Evolutionary conservation across 2,329 filamentous ascomycete species (phyloP).

Genomic region (Pseudocercospora fijiensis): DNA sequence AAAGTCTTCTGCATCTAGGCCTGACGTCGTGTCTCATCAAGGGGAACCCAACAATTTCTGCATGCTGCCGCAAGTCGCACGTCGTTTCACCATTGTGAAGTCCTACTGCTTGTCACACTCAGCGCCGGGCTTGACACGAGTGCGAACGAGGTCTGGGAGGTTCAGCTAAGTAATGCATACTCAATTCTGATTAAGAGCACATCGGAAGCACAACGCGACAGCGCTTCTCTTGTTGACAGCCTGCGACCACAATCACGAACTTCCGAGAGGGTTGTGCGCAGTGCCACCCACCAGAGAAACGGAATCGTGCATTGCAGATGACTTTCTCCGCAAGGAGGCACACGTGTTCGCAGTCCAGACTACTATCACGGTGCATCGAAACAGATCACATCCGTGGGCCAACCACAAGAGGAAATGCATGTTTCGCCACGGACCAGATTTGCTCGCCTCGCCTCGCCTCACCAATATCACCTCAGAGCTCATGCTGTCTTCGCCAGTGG

Average conservation of each 20-base stretch:
- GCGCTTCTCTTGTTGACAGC: neutral
- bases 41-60: no score
- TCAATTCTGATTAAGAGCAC: no score
- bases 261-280: neutral
- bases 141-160: neutral
- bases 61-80: neutral
- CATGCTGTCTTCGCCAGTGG: neutral
- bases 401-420: neutral
- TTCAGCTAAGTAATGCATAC: no score
- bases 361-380: neutral
- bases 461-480: neutral
- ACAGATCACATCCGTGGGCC: neutral
- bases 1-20: conserved; percentile 4
- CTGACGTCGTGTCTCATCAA: neutral
- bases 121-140: neutral
- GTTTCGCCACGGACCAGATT: conserved; percentile 2
- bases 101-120: neutral
- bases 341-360: neutral
- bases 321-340: neutral
- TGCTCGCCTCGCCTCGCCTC: neutral
- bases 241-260: neutral
- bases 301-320: neutral
- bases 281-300: neutral
- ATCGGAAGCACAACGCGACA: neutral
- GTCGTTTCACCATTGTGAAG: neutral